phyloP scores from a whole-genome alignment of 2,329 filamentous ascomycete genomes.

The Eutypella sp. region DNA sequence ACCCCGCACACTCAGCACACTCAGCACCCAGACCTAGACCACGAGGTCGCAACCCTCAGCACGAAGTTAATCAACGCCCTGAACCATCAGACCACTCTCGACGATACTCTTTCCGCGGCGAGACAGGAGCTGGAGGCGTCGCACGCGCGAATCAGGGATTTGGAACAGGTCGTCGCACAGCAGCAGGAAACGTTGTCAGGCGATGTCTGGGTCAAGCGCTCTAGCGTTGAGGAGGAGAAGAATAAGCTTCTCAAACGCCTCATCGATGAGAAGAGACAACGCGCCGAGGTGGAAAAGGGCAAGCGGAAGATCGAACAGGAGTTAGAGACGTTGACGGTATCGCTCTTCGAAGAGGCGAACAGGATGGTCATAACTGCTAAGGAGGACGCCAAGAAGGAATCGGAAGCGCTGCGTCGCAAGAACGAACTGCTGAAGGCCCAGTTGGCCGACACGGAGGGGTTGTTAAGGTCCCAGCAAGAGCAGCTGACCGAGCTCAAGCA shows the following conservation, averaged over 20 bases:
- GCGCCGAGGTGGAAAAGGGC: slow-evolving; percentile 65
- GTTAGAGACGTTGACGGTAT: slow-evolving; percentile 82
- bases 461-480: slow-evolving; percentile 87
- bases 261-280: slow-evolving; percentile 60
- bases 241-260: slow-evolving; percentile 52
- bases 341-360: slow-evolving; percentile 97
- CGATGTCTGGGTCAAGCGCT: slow-evolving; percentile 71
- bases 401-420: slow-evolving; percentile 73
- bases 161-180: slow-evolving; percentile 62
- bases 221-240: slow-evolving; percentile 70
- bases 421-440: slow-evolving; percentile 85
- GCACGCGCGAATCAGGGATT: slow-evolving; percentile 57
- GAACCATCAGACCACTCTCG: slow-evolving; percentile 88
- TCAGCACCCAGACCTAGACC: slow-evolving; percentile 52
- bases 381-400: slow-evolving; percentile 80
- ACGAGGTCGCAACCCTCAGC: slow-evolving; percentile 84
- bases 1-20: too few relatives aligned
- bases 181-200: slow-evolving; percentile 68
- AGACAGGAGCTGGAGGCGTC: slow-evolving; percentile 77
- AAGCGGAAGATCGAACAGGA: slow-evolving; percentile 91
- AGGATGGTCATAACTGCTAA: slow-evolving; percentile 94
- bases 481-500: slow-evolving; percentile 86
- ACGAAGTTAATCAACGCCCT: slow-evolving; percentile 97
- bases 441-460: slow-evolving; percentile 76
- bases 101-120: slow-evolving; percentile 79